These are phyloP conservation scores for Aspergillus sp. DNA, from an alignment of 2,329 filamentous ascomycete genomes.

Conservation along the genomic window DNA sequence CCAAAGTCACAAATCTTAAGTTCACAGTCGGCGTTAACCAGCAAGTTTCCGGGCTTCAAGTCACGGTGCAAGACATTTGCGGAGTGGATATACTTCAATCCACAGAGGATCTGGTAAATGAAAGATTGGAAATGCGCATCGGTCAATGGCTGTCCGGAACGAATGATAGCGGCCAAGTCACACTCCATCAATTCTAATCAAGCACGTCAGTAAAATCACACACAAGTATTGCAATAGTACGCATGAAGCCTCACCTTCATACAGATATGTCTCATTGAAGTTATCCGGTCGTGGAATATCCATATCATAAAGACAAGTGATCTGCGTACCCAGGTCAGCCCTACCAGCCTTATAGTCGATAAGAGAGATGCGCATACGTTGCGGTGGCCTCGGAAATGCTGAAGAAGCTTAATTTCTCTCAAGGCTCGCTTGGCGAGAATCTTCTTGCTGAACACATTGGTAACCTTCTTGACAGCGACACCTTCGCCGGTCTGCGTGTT, in stretches of 20 bases:
- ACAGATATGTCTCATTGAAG: conserved; percentile 98
- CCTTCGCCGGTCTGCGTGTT: conserved; percentile 89
- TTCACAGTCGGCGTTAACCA: conserved; percentile 98
- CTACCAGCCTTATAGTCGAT: conserved; percentile 1
- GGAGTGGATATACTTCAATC: conserved; percentile 98
- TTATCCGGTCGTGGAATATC: conserved; percentile 95
- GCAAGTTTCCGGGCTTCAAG: conserved; percentile 91
- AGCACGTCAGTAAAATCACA: no score
- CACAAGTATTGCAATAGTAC: no score
- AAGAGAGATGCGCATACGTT: conserved; percentile 56
- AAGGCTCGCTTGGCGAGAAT: conserved; percentile 96
- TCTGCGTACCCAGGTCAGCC: conserved; percentile 55
- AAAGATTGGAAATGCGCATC: conserved; percentile 99
- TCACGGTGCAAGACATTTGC: conserved; percentile 97
- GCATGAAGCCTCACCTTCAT: conserved; percentile 70
- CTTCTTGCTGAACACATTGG: conserved; percentile 99
- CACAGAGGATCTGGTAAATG: conserved; percentile 99
- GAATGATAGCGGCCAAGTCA: conserved; percentile 94
- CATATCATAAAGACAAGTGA: conserved; percentile 99
- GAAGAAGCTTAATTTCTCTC: conserved; percentile 96
- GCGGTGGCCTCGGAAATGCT: conserved; percentile 90
- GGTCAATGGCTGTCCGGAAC: conserved; percentile 92
- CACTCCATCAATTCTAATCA: conserved; percentile 92
- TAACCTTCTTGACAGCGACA: conserved; percentile 98
- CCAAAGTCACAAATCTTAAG: conserved; percentile 99